Evolutionary conservation across 192 early-diverging fungal species (phyloP), one percentile per base, ranked within the genome.

Genomic region (Coemansia sp.): DNA sequence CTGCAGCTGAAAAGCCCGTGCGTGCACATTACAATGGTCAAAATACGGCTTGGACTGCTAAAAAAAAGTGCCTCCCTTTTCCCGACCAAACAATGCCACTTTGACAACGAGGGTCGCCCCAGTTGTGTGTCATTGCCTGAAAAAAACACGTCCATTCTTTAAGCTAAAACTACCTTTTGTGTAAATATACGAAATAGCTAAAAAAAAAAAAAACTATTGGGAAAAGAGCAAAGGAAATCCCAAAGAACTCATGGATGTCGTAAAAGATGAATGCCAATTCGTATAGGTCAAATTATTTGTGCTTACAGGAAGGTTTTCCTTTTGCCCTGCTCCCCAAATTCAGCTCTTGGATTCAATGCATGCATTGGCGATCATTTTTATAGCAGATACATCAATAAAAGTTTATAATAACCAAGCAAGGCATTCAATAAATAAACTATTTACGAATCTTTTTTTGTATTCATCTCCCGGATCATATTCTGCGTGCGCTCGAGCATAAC

Each of bases 401-500:
- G 20, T 15, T 15, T 48, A 26, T 26, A 26, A 26, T 26, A 26
- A 26, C 26, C 26, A 26, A 26, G 26, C 26, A 26, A 26, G 4
- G 31, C 31, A 34, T 34, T 34, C 8, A 21, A 48, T 19, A n/a
- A 48, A 17, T 19, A 48, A 19, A 48, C 15, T 17, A 19, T 48
- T 48, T 58, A 58, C 36, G 36, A 40, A 38, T 48, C 59, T 21
- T 52, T 54, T 37, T 74, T 66, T 20, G 52, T 36, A 42, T 76
- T 68, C 38, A 76, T 50, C 26, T 66, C 64, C 9, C 74, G 57
- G 52, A 76, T 56, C 68, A 76, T 58, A 54, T 59, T 36, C 22
- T 76, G 68, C 64, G 66, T 76, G 31, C 31, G 40, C 25, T 76
- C 74, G 34, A 76, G 70, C 64, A 62, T 71, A 10, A 59, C 62